phyloP scores from a whole-genome alignment of 352 stramenopile species.

The Plasmopara muralis region DNA sequence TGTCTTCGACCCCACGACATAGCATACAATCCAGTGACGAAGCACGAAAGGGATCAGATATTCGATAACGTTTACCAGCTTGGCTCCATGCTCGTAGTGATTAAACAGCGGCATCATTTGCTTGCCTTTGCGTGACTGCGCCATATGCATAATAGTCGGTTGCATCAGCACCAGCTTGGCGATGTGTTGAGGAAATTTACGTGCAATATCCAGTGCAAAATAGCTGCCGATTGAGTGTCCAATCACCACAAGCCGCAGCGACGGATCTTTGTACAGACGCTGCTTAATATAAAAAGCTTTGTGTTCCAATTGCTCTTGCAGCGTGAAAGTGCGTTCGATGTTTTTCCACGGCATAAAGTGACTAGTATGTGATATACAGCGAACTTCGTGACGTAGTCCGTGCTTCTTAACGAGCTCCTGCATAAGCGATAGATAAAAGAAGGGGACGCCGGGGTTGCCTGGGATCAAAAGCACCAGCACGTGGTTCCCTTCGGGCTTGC shows the following conservation, averaged over 20 bases:
- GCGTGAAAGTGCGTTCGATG: conserved; percentile 36
- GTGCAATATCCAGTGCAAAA: conserved; percentile 45
- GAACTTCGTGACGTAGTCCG: conserved; percentile 40
- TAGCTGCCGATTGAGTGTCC: conserved; percentile 63
- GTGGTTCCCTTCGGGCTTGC: conserved; percentile 18
- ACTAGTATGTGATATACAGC: conserved; percentile 47
- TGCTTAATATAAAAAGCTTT: conserved; percentile 44
- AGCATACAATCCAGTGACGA: conserved; percentile 40
- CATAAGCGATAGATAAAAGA: conserved; percentile 67
- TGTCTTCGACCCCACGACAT: conserved; percentile 30
- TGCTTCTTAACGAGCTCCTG: conserved; percentile 34
- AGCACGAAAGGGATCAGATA: conserved; percentile 33
- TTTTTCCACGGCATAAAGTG: conserved; percentile 70
- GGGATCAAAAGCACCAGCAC: conserved; percentile 55
- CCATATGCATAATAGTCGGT: conserved; percentile 63
- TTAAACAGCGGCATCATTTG: conserved; percentile 48
- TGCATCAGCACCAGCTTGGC: conserved; percentile 65
- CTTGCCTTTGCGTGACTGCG: conserved; percentile 32
- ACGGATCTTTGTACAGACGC: conserved; percentile 38
- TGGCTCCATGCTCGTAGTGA: conserved; percentile 24
- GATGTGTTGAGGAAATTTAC: conserved; percentile 45
- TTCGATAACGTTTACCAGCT: conserved; percentile 35
- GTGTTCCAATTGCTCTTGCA: conserved; percentile 53
- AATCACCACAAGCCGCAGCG: conserved; percentile 44
- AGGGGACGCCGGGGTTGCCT: conserved; percentile 56